Percentiles rank a stretch among this genome's conserved stretches.
phyloP scores from a whole-genome alignment of 2,329 filamentous ascomycete genomes.

The Pseudonectria foliicola region DNA sequence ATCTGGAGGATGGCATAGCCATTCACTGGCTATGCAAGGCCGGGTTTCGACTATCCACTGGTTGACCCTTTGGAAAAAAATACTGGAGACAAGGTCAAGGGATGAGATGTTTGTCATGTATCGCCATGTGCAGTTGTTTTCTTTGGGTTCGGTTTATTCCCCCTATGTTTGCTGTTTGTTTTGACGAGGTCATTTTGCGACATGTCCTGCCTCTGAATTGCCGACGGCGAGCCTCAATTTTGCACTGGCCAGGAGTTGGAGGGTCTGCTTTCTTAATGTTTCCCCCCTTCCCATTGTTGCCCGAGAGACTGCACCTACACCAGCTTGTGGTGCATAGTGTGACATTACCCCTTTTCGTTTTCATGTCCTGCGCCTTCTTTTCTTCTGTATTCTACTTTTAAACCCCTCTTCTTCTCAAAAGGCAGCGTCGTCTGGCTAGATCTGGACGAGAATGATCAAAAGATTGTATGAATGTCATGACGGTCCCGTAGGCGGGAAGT shows the following conservation, averaged over 20 bases:
- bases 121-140: slow-evolving; percentile 15
- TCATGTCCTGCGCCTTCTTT: slow-evolving; percentile 11
- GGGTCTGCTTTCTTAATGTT: slow-evolving; percentile 11
- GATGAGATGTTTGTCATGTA: slow-evolving; percentile 17
- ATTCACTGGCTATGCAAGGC: slow-evolving; percentile 6
- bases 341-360: slow-evolving; percentile 9
- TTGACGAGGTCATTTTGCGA: slow-evolving; percentile 2
- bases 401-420: slow-evolving; percentile 11
- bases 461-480: slow-evolving; percentile 22
- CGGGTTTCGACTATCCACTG: slow-evolving; percentile 3
- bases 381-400: slow-evolving; percentile 16
- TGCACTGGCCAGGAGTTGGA: slow-evolving; percentile 26
- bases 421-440: slow-evolving; percentile 7
- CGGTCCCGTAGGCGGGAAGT: slow-evolving; percentile 12
- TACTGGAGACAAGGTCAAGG: slow-evolving; percentile 2
- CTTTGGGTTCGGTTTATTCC: slow-evolving; percentile 17
- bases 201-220: slow-evolving; percentile 5
- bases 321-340: slow-evolving; percentile 19
- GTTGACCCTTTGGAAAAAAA: too few relatives aligned
- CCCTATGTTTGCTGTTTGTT: slow-evolving; percentile 17
- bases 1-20: slow-evolving; percentile 8
- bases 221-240: slow-evolving; percentile 14
- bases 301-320: slow-evolving; percentile 20
- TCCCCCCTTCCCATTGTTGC: slow-evolving; percentile 6
- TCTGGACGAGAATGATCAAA: slow-evolving; percentile 14